Conservation (phyloP, 164 flowering plant species). For the Macadamia integrifolia region DNA sequence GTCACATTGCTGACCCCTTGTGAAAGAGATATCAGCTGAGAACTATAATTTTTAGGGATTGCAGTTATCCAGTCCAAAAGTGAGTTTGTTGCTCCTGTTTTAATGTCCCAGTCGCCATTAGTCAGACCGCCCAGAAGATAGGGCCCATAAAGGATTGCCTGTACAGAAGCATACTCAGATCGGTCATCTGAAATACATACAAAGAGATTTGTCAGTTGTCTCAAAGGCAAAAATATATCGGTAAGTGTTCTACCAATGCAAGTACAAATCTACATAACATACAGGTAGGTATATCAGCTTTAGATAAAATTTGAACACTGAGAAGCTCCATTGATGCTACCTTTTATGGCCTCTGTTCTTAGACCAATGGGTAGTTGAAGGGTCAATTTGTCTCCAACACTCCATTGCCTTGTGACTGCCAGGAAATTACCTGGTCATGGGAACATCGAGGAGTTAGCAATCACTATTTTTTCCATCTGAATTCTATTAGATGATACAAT, state of each 20-base stretch:
- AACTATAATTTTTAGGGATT: constrained; percentile 50
- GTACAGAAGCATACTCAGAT: constrained; percentile 49
- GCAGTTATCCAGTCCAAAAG: constrained; percentile 61
- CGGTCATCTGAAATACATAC: constrained; percentile 65
- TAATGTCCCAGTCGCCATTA: constrained; percentile 60
- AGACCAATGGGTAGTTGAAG: constrained; percentile 55
- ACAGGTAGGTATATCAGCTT: background rate
- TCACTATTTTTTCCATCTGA: background rate
- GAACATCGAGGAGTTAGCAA: background rate
- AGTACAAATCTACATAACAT: background rate
- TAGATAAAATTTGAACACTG: background rate
- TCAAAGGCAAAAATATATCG: background rate
- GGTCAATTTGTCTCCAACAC: constrained; percentile 39
- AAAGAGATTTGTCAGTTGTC: constrained; percentile 10
- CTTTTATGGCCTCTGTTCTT: constrained; percentile 72
- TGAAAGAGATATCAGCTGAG: constrained; percentile 47
- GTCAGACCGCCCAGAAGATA: constrained; percentile 69
- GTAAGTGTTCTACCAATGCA: background rate
- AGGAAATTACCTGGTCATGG: constrained; percentile 58
- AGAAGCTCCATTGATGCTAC: constrained; percentile 22
- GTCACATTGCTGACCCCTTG: constrained; percentile 30
- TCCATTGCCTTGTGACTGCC: constrained; percentile 53
- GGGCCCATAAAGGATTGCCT: constrained; percentile 25
- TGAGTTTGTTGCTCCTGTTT: constrained; percentile 28
- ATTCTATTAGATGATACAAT: background rate